Evolutionary conservation across 2,329 filamentous ascomycete genomes (phyloP).

Genomic region (Ophiostoma quercus): DNA sequence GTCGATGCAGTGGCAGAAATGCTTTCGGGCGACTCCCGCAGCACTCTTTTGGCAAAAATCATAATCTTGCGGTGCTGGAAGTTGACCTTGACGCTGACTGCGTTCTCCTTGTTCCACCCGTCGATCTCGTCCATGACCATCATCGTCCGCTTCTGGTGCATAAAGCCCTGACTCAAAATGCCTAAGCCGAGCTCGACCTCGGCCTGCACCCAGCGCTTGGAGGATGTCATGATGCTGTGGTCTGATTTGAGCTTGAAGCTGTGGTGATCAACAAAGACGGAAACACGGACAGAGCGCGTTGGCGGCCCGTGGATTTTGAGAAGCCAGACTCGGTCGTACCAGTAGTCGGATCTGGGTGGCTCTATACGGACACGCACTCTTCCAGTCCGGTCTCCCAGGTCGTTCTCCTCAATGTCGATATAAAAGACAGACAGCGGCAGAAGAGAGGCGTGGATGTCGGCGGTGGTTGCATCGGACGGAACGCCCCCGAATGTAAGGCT

Average conservation of each 20-base stretch:
- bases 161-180: slow-evolving; percentile 58
- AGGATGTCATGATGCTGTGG: slow-evolving; percentile 24
- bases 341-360: slow-evolving; percentile 49
- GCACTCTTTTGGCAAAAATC: slow-evolving; percentile 21
- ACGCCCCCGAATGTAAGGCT: slow-evolving; percentile 34
- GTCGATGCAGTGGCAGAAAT: not conserved
- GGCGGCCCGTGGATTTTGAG: slow-evolving; percentile 16
- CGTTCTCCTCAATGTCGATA: slow-evolving; percentile 51
- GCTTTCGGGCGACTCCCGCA: slow-evolving; percentile 14
- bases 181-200: slow-evolving; percentile 41
- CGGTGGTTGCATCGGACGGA: slow-evolving; percentile 35
- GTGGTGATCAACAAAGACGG: slow-evolving; percentile 19
- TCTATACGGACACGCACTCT: slow-evolving; percentile 51
- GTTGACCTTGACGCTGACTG: slow-evolving; percentile 28
- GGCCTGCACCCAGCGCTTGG: slow-evolving; percentile 28
- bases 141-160: slow-evolving; percentile 51
- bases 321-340: slow-evolving; percentile 34
- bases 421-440: slow-evolving; percentile 29
- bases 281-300: not conserved
- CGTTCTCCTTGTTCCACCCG: slow-evolving; percentile 6
- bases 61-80: slow-evolving; percentile 19
- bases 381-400: slow-evolving; percentile 37
- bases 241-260: slow-evolving; percentile 20
- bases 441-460: slow-evolving; percentile 50
- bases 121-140: slow-evolving; percentile 50